A percentile compares a stretch with the other conserved stretches of the same genome.
Evolutionary conservation across 2,329 filamentous ascomycete species (phyloP).

Genomic region (Massarina eburnea): DNA sequence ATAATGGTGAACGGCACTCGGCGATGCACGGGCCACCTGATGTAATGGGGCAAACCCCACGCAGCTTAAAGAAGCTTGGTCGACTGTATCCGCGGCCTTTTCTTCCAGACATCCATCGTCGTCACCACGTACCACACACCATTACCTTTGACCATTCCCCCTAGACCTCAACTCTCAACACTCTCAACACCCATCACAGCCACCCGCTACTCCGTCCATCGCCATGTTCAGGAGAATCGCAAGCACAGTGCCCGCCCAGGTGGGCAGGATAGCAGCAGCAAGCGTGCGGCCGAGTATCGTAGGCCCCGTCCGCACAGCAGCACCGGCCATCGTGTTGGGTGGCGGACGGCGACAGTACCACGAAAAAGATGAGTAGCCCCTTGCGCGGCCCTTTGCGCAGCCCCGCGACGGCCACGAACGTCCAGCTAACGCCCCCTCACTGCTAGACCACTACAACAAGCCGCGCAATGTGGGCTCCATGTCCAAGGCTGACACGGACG

Average conservation of each 20-base stretch:
- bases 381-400: neutral
- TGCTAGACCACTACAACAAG: conserved; percentile 79
- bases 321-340: conserved; percentile 43
- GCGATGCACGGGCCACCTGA: conserved; percentile 2
- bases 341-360: conserved; percentile 58
- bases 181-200: conserved; percentile 5
- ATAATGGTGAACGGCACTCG: neutral
- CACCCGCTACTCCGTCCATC: conserved; percentile 17
- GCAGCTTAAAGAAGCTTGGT: conserved; percentile 19
- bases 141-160: conserved; percentile 6
- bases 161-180: conserved; percentile 19
- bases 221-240: conserved; percentile 61
- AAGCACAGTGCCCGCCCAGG: conserved; percentile 55
- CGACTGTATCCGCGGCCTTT: conserved; percentile 8
- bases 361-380: conserved; percentile 62
- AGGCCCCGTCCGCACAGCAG: conserved; percentile 48
- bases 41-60: conserved; percentile 11
- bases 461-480: conserved; percentile 79
- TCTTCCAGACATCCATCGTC: conserved; percentile 18
- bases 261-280: conserved; percentile 53
- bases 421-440: conserved; percentile 49
- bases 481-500: conserved; percentile 76
- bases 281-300: conserved; percentile 53
- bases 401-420: too few relatives aligned
- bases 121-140: conserved; percentile 20